Percentiles rank a stretch among this genome's conserved stretches.
phyloP scores from a whole-genome alignment of 352 stramenopile species.

The Phytophthora tubulina region DNA sequence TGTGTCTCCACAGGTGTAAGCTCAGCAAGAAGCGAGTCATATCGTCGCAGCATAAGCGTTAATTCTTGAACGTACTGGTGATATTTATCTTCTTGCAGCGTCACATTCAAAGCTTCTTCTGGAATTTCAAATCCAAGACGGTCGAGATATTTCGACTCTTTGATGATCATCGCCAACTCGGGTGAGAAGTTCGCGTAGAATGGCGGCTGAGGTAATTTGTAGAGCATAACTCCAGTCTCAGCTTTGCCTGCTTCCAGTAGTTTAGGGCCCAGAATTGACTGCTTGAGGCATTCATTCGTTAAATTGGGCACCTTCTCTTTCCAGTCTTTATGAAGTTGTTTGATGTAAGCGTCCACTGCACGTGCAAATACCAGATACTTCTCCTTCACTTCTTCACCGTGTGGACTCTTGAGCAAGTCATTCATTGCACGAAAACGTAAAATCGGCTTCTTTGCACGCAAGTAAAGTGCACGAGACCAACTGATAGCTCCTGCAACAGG shows the following conservation, averaged over 20 bases:
- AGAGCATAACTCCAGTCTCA: conserved; percentile 78
- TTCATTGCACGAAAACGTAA: conserved; percentile 94
- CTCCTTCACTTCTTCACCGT: conserved; percentile 94
- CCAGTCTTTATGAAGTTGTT: conserved; percentile 94
- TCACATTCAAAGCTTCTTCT: conserved; percentile 95
- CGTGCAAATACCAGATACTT: conserved; percentile 95
- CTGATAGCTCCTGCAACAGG: conserved; percentile 89
- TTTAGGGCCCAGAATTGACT: conserved; percentile 92
- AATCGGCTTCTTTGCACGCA: conserved; percentile 95
- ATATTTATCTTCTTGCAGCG: conserved; percentile 97
- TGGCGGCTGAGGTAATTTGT: conserved; percentile 89
- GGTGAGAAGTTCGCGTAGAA: conserved; percentile 95
- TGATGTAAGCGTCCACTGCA: conserved; percentile 94
- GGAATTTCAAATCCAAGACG: conserved; percentile 95
- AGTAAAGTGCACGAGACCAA: conserved; percentile 87
- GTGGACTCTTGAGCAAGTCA: conserved; percentile 91
- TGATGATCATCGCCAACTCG: conserved; percentile 95
- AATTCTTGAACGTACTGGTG: conserved; percentile 94
- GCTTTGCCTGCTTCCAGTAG: conserved; percentile 81
- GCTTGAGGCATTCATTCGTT: conserved; percentile 94
- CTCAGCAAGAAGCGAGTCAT: conserved; percentile 85
- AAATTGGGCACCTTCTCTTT: conserved; percentile 85
- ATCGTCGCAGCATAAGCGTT: conserved; percentile 92
- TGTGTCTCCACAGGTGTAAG: conserved; percentile 93
- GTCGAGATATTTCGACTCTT: conserved; percentile 96